phyloP scores from a whole-genome alignment of 148 eudicot species.

The Rhododendron ovatum region DNA sequence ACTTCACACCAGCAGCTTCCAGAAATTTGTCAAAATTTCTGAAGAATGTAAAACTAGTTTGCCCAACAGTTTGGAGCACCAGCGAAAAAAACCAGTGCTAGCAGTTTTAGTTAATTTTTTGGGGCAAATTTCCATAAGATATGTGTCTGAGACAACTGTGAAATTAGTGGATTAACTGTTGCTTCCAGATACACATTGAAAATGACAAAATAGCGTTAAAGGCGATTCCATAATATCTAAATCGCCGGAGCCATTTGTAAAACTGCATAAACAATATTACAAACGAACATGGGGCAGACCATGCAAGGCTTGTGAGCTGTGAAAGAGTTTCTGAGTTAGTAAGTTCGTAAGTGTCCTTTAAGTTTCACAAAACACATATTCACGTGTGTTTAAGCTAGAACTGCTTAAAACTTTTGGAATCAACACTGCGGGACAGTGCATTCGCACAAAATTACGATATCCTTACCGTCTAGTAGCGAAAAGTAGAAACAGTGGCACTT shows the following conservation, averaged over 20 bases:
- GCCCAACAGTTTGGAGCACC: neutral
- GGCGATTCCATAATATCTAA: neutral
- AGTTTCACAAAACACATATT: neutral
- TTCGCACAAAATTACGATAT: neutral
- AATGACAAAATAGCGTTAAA: neutral
- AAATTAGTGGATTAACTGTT: neutral
- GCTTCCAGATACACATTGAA: neutral
- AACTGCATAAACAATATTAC: neutral
- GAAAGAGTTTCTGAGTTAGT: neutral
- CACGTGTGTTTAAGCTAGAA: neutral
- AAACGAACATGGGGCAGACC: neutral
- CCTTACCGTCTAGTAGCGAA: neutral
- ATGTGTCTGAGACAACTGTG: neutral
- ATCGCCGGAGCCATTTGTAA: neutral
- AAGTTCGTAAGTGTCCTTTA: neutral
- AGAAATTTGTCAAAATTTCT: neutral
- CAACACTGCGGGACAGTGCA: neutral
- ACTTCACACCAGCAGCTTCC: neutral
- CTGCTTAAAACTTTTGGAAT: neutral
- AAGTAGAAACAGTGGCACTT: neutral
- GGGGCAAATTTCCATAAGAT: neutral
- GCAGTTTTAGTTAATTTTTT: neutral
- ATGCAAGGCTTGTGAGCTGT: neutral
- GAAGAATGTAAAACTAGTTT: neutral
- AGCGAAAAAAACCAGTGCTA: neutral